A percentile compares a stretch with the other conserved stretches of the same genome.
phyloP scores from a whole-genome alignment of 2,329 filamentous ascomycete genomes.

The Ascocoryne sarcoides region DNA sequence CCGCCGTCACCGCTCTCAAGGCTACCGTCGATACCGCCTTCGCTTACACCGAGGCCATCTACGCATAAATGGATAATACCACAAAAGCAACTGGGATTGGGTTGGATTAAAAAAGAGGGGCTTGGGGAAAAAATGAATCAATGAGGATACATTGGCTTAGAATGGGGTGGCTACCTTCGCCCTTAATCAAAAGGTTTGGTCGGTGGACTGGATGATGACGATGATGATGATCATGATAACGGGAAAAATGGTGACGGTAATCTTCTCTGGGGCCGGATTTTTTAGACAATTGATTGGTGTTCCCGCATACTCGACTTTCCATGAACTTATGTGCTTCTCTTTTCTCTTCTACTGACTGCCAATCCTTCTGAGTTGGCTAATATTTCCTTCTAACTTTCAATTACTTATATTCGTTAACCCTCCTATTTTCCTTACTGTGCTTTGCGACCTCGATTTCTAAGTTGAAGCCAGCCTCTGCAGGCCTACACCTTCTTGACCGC shows the following conservation, averaged over 20 bases:
- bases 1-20: conserved; percentile 2
- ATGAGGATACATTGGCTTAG: background rate
- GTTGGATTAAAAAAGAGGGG: no score
- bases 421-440: no score
- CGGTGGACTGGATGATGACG: background rate
- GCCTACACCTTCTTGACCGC: no score
- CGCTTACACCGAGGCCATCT: background rate
- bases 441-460: no score
- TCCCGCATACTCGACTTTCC: background rate
- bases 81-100: background rate
- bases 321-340: background rate
- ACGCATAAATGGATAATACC: background rate
- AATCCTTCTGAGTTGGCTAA: background rate
- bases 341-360: background rate
- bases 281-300: background rate
- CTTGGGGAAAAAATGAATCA: background rate
- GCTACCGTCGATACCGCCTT: conserved; percentile 5
- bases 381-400: background rate
- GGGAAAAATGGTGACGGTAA: background rate
- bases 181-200: background rate
- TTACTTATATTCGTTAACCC: background rate
- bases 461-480: no score
- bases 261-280: background rate
- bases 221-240: background rate
- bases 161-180: background rate